Evolutionary conservation across 768 basidiomycete species (phyloP), one percentile per base, ranked within the genome.

Genomic region (Roridomyces roridus): DNA sequence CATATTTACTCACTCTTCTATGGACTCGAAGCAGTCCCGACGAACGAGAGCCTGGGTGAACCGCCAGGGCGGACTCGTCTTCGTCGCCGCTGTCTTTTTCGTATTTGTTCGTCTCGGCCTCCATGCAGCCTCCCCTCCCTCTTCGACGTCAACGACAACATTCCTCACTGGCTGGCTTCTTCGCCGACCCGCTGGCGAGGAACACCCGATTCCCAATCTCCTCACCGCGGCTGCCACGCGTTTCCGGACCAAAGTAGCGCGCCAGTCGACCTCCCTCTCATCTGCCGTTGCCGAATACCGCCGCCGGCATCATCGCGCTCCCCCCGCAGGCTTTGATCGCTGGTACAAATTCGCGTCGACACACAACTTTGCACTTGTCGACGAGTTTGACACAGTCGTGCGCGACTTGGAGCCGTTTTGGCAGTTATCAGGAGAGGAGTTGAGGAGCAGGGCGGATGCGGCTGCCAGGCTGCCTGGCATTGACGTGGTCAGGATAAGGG

Each of bases 321-420:
- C 97, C 5, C 96, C 97, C 0, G 84, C 81, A 39, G 96, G 95
- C 1, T 99, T 98, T 61, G 96, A 94, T 67, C 74, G 81, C 25
- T 98, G 96, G 96, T 96, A 87, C 84, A 68, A 72, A 41, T 98
- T 94, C 71, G 91, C 88, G 14, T 75, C 81, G 69, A 77, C 85
- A 53, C 83, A 93, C 71, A 74, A 83, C 6, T 87, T 92, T 43
- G 84, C 86, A 64, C 85, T 98, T 73, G 78, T 91, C 5, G 96
- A 98, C 70, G 96, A 98, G 69, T 98, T 94, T 65, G 92, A 93
- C 56, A 80, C 82, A 5, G 79, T 96, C n/a, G 67, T 83, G 29
- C 78, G 81, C 48, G 96, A 98, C 68, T 73, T 99, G 46, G 84
- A 80, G 21, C 95, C 96, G 1, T 98, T 95, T 71, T 94, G 90